Evolutionary conservation across 768 basidiomycete species (phyloP).

Genomic region (Plicaturopsis crispa): DNA sequence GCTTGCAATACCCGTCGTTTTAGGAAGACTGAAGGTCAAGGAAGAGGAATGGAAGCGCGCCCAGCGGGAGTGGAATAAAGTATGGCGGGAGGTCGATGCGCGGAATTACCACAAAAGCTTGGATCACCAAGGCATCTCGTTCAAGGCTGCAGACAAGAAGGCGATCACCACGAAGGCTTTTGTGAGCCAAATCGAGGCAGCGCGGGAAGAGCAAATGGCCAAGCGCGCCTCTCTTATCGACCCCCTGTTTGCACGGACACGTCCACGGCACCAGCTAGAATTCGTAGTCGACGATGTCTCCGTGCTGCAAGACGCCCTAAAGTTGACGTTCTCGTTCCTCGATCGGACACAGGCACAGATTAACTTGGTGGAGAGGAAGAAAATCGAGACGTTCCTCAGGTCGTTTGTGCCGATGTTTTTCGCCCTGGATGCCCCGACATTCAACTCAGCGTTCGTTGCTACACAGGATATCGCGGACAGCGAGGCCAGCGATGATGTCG

Average conservation of each 20-base stretch:
- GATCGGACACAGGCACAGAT: conserved; percentile 82
- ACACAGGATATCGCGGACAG: conserved; percentile 47
- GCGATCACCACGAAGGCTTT: conserved; percentile 67
- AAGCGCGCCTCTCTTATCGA: conserved; percentile 56
- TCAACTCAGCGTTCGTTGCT: conserved; percentile 63
- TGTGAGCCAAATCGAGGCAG: conserved; percentile 77
- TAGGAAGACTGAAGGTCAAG: conserved; percentile 86
- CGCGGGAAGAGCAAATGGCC: conserved; percentile 75
- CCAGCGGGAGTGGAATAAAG: conserved; percentile 97
- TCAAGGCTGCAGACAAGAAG: conserved; percentile 89
- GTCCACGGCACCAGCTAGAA: conserved; percentile 73
- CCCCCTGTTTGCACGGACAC: conserved; percentile 46
- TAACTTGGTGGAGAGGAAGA: conserved; percentile 60
- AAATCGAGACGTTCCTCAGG: conserved; percentile 78
- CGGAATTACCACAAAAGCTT: conserved; percentile 90
- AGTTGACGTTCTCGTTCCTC: conserved; percentile 84
- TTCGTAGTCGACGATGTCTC: conserved; percentile 66
- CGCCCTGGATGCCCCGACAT: conserved; percentile 61
- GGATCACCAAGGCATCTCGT: conserved; percentile 88
- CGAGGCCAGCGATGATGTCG: conserved; percentile 44
- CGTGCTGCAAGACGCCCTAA: conserved; percentile 81
- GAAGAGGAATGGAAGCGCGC: conserved; percentile 99
- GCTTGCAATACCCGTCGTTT: conserved; percentile 83
- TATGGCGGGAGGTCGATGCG: conserved; percentile 95
- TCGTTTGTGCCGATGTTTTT: conserved; percentile 73